Percentiles rank a stretch among this genome's conserved stretches.
phyloP scores from a whole-genome alignment of 805 yeast genomes.

The Wickerhamiella kurtzmanii region DNA sequence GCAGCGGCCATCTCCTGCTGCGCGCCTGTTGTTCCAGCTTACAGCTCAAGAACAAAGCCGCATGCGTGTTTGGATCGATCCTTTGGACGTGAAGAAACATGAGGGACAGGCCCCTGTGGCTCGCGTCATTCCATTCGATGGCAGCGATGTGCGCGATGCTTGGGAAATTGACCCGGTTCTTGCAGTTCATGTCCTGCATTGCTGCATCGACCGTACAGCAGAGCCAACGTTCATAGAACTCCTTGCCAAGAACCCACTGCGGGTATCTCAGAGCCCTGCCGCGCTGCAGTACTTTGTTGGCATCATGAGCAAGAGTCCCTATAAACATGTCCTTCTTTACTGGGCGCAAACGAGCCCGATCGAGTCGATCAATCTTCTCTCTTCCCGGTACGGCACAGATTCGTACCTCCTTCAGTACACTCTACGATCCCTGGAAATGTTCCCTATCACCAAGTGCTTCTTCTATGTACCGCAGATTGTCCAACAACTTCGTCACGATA shows the following conservation, averaged over 20 bases:
- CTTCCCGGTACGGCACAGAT: conserved; percentile 55
- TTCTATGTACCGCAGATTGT: conserved; percentile 98
- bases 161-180: conserved; percentile 55
- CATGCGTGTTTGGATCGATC: conserved; percentile 65
- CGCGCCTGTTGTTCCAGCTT: conserved; percentile 43
- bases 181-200: conserved; percentile 54
- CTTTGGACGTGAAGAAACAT: conserved; percentile 25
- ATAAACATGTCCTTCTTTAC: conserved; percentile 31
- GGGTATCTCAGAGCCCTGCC: conserved; percentile 41
- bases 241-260: conserved; percentile 43
- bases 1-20: conserved; percentile 6
- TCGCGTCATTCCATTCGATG: conserved; percentile 7
- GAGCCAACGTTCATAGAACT: conserved; percentile 32
- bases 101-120: background rate
- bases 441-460: conserved; percentile 77
- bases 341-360: conserved; percentile 75
- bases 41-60: conserved; percentile 62
- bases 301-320: conserved; percentile 20
- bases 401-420: conserved; percentile 71
- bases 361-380: conserved; percentile 69
- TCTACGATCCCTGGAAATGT: conserved; percentile 76
- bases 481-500: conserved; percentile 75
- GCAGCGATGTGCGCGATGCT: conserved; percentile 37
- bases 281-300: conserved; percentile 43
- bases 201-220: conserved; percentile 33